Evolutionary conservation across 2,329 filamentous ascomycete genomes (phyloP), one percentile per base, ranked within the genome.

Genomic region (Trichoderma sp.): DNA sequence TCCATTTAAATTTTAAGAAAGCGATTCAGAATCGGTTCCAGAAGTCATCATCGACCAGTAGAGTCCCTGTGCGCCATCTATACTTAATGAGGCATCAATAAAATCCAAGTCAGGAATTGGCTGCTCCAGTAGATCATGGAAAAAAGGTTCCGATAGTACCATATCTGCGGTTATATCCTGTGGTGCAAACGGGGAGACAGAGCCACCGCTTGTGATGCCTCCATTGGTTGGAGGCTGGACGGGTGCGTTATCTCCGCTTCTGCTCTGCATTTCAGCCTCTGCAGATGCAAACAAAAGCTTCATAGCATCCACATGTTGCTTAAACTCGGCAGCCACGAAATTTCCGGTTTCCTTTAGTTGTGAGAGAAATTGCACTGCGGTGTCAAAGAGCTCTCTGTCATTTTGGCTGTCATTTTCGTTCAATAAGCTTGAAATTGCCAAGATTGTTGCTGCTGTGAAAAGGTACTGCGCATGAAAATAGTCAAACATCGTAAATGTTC

Each of bases 391-490:
- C 10, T 43, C 40, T 16, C 40, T 43, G 19, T 43, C 40, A n/a
- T 5, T 11, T 5, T 43, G 40, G 16, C 40, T 11, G 40, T 5
- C 10, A 10, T 8, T 43, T 5, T n/a, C 16, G 10, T 43, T 11
- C 8, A 43, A 11, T n/a, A 43, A n/a, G 19, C 40, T 81, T 2
- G 83, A 83, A 1, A 83, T 76, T 0, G 81, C 82, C 2, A 85
- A 77, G 5, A 84, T 78, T 0, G 80, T 83, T 2, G 81, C 77
- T 0, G 82, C 78, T 0, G 83, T 82, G 73, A 85, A 85, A 31
- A 85, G 79, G 52, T 83, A 84, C 58, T 84, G 82, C 0, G 81
- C 80, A 72, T 81, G 79, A 58, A 82, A 82, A 73, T 83, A 84
- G 69, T 84, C 83, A 57, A 85, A 83, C 0, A 79, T 83, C 0